phyloP scores from a whole-genome alignment of 2,329 filamentous ascomycete genomes.

The Pseudodiploospora longispora region DNA sequence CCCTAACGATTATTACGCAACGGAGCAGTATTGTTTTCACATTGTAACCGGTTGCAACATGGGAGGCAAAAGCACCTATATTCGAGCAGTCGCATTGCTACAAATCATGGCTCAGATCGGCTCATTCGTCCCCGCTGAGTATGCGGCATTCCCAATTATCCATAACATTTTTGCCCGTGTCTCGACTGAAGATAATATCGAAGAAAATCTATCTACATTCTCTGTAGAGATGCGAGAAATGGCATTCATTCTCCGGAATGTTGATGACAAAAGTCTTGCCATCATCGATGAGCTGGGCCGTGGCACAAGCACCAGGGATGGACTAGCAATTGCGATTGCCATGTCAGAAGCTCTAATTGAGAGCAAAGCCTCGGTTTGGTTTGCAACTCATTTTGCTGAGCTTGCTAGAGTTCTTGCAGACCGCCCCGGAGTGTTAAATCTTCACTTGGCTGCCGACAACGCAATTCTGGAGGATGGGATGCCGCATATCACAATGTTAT shows the following conservation, averaged over 20 bases:
- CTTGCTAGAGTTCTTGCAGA: slow-evolving; percentile 68
- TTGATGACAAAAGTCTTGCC: slow-evolving; percentile 66
- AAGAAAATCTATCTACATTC: slow-evolving; percentile 89
- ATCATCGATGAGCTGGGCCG: slow-evolving; percentile 90
- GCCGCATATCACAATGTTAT: slow-evolving; percentile 74
- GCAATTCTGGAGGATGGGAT: slow-evolving; percentile 38
- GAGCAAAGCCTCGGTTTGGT: slow-evolving; percentile 75
- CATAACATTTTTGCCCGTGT: slow-evolving; percentile 81
- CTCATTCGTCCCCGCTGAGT: slow-evolving; percentile 79
- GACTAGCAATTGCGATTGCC: slow-evolving; percentile 79
- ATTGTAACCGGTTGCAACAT: slow-evolving; percentile 96
- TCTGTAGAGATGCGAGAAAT: slow-evolving; percentile 94
- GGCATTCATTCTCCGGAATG: slow-evolving; percentile 81
- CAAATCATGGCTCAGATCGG: slow-evolving; percentile 92
- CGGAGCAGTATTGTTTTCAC: slow-evolving; percentile 73
- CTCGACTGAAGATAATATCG: slow-evolving; percentile 78
- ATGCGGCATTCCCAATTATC: slow-evolving; percentile 72
- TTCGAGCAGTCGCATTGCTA: slow-evolving; percentile 74
- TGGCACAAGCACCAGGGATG: slow-evolving; percentile 83
- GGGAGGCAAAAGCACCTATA: slow-evolving; percentile 96
- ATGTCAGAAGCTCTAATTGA: slow-evolving; percentile 83
- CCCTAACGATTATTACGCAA: slow-evolving; percentile 85
- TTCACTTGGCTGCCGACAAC: slow-evolving; percentile 70
- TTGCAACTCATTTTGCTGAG: slow-evolving; percentile 87
- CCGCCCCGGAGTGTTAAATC: slow-evolving; percentile 69